These are phyloP conservation scores for Strobilomyces dryophilus DNA, from an alignment of 768 basidiomycete genomes.

Conservation along the genomic window DNA sequence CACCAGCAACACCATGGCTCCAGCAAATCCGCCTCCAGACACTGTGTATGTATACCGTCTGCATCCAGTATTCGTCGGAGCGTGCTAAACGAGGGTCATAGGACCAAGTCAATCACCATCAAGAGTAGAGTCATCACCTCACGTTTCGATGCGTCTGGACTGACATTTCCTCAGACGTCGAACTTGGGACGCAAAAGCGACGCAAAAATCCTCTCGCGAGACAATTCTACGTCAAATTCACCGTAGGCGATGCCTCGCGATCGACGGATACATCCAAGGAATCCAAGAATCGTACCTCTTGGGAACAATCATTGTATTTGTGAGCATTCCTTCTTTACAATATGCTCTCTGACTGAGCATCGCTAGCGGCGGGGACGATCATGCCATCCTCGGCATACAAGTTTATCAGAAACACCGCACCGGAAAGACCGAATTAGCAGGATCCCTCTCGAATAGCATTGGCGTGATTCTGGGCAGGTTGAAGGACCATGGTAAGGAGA, in stretches of 20 bases:
- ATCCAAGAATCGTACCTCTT: not conserved
- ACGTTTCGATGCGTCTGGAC: not conserved
- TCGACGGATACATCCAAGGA: not conserved
- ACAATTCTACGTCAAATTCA: not conserved
- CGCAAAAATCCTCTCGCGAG: not conserved
- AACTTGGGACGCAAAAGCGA: not conserved
- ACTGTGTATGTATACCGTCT: too few relatives aligned
- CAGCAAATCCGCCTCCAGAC: too few relatives aligned
- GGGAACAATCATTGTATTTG: not conserved
- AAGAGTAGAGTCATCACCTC: not conserved
- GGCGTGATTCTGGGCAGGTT: not conserved
- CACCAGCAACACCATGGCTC: too few relatives aligned
- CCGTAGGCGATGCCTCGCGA: not conserved
- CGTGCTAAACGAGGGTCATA: not conserved
- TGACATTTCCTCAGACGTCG: not conserved
- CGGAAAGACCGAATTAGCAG: not conserved
- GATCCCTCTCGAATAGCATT: not conserved
- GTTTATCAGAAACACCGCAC: not conserved
- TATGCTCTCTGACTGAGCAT: not conserved
- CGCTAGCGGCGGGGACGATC: not conserved
- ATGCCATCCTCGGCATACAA: not conserved
- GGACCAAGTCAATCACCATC: conserved; percentile 1
- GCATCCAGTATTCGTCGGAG: too few relatives aligned
- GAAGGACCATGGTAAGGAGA: not conserved
- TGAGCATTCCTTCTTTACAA: not conserved